Conservation (phyloP, 805 yeast genomes). For the Suhomyces canberraensis region DNA sequence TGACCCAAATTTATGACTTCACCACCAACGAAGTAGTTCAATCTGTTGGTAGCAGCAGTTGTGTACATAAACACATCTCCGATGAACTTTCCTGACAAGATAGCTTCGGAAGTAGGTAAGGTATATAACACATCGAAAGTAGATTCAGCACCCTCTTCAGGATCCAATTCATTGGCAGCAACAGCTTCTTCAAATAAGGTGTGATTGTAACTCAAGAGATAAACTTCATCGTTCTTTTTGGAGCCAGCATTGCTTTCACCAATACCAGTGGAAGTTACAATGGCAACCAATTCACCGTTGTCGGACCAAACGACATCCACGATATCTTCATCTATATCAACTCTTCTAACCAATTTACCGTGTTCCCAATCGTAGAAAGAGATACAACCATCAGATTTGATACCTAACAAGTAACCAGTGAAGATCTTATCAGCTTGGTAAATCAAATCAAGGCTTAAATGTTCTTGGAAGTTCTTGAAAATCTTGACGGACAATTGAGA, state of each 20-base stretch:
- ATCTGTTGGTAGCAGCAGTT: conserved; percentile 72
- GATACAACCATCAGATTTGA: conserved; percentile 78
- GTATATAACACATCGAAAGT: conserved; percentile 84
- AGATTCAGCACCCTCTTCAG: conserved; percentile 86
- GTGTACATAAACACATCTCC: conserved; percentile 96
- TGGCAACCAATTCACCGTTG: conserved; percentile 82
- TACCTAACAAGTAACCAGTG: conserved; percentile 86
- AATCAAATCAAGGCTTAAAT: conserved; percentile 59
- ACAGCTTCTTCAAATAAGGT: conserved; percentile 64
- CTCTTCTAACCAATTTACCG: conserved; percentile 78
- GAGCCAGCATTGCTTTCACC: conserved; percentile 19
- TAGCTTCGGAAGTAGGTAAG: conserved; percentile 61
- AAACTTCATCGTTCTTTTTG: conserved; percentile 62
- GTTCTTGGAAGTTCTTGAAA: conserved; percentile 82
- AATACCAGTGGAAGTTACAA: conserved; percentile 42
- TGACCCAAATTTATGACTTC: conserved; percentile 89
- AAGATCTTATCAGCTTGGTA: conserved; percentile 76
- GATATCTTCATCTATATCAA: conserved; percentile 75
- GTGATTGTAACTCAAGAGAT: conserved; percentile 70
- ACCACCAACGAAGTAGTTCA: conserved; percentile 94
- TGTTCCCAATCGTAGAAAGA: conserved; percentile 94
- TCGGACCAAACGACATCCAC: conserved; percentile 88
- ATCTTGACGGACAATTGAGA: conserved; percentile 61
- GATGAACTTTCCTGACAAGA: conserved; percentile 90
- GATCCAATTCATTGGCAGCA: conserved; percentile 54